phyloP scores from a whole-genome alignment of 495 filamentous ascomycete species.

The Tricharina praecox region DNA sequence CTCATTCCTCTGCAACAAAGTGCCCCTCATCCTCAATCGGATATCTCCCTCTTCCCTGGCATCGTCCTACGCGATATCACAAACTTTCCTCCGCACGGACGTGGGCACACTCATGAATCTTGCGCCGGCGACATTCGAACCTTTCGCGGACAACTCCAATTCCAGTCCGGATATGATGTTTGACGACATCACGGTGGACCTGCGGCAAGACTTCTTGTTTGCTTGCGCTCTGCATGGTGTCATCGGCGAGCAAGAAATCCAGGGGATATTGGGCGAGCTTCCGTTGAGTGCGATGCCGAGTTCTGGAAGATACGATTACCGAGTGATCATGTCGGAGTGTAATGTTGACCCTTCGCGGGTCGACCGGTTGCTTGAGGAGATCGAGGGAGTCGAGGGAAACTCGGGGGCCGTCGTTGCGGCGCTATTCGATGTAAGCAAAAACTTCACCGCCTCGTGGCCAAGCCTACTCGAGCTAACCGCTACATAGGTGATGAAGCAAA shows the following conservation, averaged over 20 bases:
- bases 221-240: conserved; percentile 74
- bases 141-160: conserved; percentile 16
- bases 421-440: conserved; percentile 48
- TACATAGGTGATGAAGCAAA: conserved; percentile 50
- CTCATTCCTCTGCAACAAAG: conserved; percentile 84
- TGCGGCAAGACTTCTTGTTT: conserved; percentile 82
- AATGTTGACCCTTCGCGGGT: conserved; percentile 51
- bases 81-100: conserved; percentile 23
- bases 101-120: conserved; percentile 31
- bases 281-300: conserved; percentile 66
- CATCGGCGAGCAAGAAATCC: conserved; percentile 60
- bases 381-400: conserved; percentile 91
- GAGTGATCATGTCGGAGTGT: conserved; percentile 58
- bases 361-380: conserved; percentile 64
- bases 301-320: conserved; percentile 56
- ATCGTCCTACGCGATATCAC: conserved; percentile 19
- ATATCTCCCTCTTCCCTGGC: conserved; percentile 35
- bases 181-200: conserved; percentile 26
- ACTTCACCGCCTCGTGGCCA: neutral
- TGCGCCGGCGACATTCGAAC: conserved; percentile 19
- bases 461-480: conserved; percentile 13
- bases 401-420: conserved; percentile 74
- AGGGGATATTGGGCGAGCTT: conserved; percentile 65
- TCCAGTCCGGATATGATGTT: conserved; percentile 22
- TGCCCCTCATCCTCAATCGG: conserved; percentile 58